Conservation (phyloP, 805 yeast species). For the Nakazawaea wyomingensis region DNA sequence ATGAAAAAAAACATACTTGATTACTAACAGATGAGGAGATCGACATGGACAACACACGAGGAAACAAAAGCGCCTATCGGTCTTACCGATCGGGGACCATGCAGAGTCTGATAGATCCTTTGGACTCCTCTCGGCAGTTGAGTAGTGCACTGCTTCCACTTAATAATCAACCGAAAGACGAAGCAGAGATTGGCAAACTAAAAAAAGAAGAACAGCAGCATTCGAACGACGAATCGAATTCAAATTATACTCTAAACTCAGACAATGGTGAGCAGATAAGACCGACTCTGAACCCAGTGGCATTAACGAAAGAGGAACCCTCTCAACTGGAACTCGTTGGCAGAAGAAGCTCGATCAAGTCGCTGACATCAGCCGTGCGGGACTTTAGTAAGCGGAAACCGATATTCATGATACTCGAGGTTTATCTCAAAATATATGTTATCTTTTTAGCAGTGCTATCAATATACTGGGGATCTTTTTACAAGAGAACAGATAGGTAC, state of each 20-base stretch:
- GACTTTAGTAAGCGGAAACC: slow-evolving; percentile 9
- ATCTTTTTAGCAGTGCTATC: slow-evolving; percentile 25
- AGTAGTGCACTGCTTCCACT: neutral
- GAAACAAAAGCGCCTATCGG: neutral
- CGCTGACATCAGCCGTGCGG: neutral
- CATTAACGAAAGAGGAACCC: neutral
- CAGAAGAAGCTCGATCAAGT: neutral
- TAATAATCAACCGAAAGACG: neutral
- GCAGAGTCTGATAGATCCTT: slow-evolving; percentile 3
- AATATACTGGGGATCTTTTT: slow-evolving; percentile 46
- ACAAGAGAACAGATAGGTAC: slow-evolving; percentile 25
- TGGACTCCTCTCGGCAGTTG: slow-evolving; percentile 1
- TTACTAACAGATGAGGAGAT: neutral
- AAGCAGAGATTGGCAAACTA: neutral
- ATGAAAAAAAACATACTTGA: too few species aligned
- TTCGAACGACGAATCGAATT: neutral
- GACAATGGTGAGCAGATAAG: neutral
- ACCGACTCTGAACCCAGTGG: neutral
- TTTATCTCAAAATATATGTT: slow-evolving; percentile 19
- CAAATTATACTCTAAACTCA: neutral
- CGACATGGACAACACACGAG: neutral
- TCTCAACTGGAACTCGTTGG: neutral
- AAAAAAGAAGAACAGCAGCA: neutral
- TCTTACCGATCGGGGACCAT: neutral
- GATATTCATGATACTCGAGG: slow-evolving; percentile 12